Percentiles rank a stretch among this genome's conserved stretches.
Evolutionary conservation across 371 early-diverging fungal species (phyloP).

Genomic region (Fennellomyces sp.): DNA sequence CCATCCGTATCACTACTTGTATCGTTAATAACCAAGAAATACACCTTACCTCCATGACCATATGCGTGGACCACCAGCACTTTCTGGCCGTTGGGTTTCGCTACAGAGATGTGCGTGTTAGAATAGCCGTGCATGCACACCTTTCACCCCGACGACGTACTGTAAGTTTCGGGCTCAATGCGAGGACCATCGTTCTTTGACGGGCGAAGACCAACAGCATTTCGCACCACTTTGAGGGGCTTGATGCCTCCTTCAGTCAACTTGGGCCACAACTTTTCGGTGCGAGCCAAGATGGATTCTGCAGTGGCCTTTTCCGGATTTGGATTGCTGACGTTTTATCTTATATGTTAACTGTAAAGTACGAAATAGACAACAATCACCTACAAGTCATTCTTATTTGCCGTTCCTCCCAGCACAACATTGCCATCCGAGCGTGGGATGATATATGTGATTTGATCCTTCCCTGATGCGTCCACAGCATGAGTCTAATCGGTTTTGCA

Average conservation of each 20-base stretch:
- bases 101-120: slow-evolving; percentile 4
- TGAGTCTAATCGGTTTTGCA: neutral
- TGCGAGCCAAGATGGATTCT: slow-evolving; percentile 19
- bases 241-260: slow-evolving; percentile 27
- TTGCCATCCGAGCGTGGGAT: slow-evolving; percentile 82
- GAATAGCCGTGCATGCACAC: too few species aligned
- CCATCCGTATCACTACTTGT: neutral
- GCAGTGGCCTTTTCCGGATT: slow-evolving; percentile 22
- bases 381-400: slow-evolving; percentile 66
- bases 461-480: slow-evolving; percentile 16
- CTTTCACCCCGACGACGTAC: slow-evolving; percentile 43
- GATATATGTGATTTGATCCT: slow-evolving; percentile 61
- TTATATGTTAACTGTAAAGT: neutral
- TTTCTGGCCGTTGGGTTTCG: slow-evolving; percentile 21
- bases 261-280: slow-evolving; percentile 28
- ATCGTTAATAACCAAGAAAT: neutral
- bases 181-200: slow-evolving; percentile 68
- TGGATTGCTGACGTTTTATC: slow-evolving; percentile 24
- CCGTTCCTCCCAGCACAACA: slow-evolving; percentile 79
- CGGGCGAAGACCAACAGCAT: slow-evolving; percentile 75
- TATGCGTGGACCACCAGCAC: slow-evolving; percentile 73
- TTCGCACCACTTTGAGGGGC: slow-evolving; percentile 57
- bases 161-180: slow-evolving; percentile 60
- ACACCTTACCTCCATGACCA: slow-evolving; percentile 71
- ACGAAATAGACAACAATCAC: neutral